phyloP scores from a whole-genome alignment of 768 basidiomycete genomes.

The Lactifluus pinguis region DNA sequence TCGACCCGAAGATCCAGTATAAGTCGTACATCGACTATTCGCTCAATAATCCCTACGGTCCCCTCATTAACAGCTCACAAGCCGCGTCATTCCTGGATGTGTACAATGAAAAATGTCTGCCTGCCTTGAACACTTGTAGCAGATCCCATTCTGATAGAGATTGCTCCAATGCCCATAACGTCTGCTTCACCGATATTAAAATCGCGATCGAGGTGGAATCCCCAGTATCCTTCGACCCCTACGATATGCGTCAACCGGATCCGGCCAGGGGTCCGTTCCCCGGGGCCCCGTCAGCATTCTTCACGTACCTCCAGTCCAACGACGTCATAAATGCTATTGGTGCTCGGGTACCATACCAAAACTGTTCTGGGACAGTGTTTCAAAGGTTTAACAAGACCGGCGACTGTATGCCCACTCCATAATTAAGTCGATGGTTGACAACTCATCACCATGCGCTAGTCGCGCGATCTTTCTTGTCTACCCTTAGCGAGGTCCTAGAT shows the following conservation, averaged over 20 bases:
- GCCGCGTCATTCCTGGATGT: background rate
- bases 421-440: background rate
- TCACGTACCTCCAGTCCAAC: conserved; percentile 17
- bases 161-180: conserved; percentile 39
- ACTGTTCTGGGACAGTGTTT: conserved; percentile 29
- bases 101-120: conserved; percentile 30
- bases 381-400: conserved; percentile 32
- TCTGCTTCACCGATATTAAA: conserved; percentile 41
- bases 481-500: background rate
- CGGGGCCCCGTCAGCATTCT: conserved; percentile 23
- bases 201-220: conserved; percentile 30
- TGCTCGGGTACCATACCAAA: conserved; percentile 29
- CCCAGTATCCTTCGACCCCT: conserved; percentile 38
- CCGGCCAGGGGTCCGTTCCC: conserved; percentile 38
- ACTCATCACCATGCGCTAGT: conserved; percentile 25
- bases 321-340: conserved; percentile 27
- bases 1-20: conserved; percentile 33
- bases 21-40: conserved; percentile 42
- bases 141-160: conserved; percentile 35
- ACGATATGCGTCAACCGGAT: conserved; percentile 30
- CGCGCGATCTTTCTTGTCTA: background rate
- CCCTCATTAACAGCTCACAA: conserved; percentile 2
- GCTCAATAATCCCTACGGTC: conserved; percentile 29
- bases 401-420: conserved; percentile 35
- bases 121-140: conserved; percentile 37